Percentiles rank a stretch among this genome's conserved stretches.
Evolutionary conservation across 805 yeast species (phyloP).

Genomic region (Torulaspora quercuum): DNA sequence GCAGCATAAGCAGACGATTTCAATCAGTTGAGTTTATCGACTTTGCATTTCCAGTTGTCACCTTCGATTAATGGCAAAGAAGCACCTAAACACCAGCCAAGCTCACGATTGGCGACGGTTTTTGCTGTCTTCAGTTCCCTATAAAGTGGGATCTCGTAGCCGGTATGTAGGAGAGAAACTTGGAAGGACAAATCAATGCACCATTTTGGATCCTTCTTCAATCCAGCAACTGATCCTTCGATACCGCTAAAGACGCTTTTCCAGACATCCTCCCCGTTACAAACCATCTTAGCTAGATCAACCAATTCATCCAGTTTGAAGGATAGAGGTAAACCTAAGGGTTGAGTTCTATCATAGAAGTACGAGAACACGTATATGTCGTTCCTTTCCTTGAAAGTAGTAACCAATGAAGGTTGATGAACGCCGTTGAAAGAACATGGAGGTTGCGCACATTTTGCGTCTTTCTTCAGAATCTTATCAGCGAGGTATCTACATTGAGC

Average conservation of each 20-base stretch:
- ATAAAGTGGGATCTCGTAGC: slow-evolving; percentile 87
- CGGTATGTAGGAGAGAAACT: slow-evolving; percentile 87
- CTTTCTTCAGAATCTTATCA: slow-evolving; percentile 80
- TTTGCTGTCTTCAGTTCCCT: slow-evolving; percentile 92
- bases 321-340: slow-evolving; percentile 89
- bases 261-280: slow-evolving; percentile 81
- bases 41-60: slow-evolving; percentile 65
- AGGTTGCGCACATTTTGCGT: slow-evolving; percentile 61
- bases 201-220: slow-evolving; percentile 85
- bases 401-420: slow-evolving; percentile 88
- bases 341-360: slow-evolving; percentile 91
- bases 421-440: slow-evolving; percentile 98
- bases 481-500: slow-evolving; percentile 85
- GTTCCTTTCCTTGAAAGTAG: slow-evolving; percentile 64
- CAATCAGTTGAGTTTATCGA: slow-evolving; percentile 12
- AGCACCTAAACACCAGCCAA: slow-evolving; percentile 99
- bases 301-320: slow-evolving; percentile 82
- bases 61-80: slow-evolving; percentile 82
- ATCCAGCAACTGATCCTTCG: slow-evolving; percentile 60
- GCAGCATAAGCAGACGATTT: no score
- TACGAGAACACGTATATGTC: slow-evolving; percentile 91
- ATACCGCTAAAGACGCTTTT: slow-evolving; percentile 59
- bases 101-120: slow-evolving; percentile 81
- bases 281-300: slow-evolving; percentile 78
- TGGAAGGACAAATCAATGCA: slow-evolving; percentile 90